Evolutionary conservation across 2,329 filamentous ascomycete genomes (phyloP), one percentile per base, ranked within the genome.

Genomic region (Calonectria pseudoreteaudii): DNA sequence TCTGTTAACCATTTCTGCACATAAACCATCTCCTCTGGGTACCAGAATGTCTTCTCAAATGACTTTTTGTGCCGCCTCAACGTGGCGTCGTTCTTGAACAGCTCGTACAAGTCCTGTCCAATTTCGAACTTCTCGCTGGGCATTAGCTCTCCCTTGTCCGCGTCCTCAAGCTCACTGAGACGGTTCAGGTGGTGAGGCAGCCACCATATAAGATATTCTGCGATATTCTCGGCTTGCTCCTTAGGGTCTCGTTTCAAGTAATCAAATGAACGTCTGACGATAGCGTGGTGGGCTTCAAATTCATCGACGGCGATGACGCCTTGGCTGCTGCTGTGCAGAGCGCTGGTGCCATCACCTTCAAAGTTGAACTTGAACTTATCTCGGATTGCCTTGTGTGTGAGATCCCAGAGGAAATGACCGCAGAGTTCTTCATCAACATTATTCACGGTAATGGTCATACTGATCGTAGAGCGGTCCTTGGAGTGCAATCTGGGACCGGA

Each of bases 341-440:
- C 20, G n/a, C n/a, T 60, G n/a, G n/a, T 26, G 3, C 56, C 56
- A 28, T 60, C 56, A 2, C 13, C 34, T 14, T 60, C 56, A 20
- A 60, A 60, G n/a, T 60, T 60, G 34, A 60, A 60, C 56, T 60
- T 60, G 56, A 60, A 60, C n/a, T 60, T 60, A 23, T 60, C 56
- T 1, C 56, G 56, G 9, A 60, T 60, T 3, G 56, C 56, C 8
- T 60, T 60, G 34, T 60, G 56, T 7, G 56, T 36, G 14, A 60
- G 56, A 3, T 60, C 56, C 56, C 56, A 60, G 13, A 60, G 56
- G 34, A 60, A 60, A 28, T 60, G 56, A 6, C 56, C 56, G n/a
- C 56, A 60, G 23, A 60, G 56, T 23, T 60, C 34, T 7, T 60
- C 34, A 13, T 60, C 56, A 1, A 60, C 56, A 3, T 60, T 60